Conservation (phyloP, 163 green algal genomes). For the Chlorella variabilis region DNA sequence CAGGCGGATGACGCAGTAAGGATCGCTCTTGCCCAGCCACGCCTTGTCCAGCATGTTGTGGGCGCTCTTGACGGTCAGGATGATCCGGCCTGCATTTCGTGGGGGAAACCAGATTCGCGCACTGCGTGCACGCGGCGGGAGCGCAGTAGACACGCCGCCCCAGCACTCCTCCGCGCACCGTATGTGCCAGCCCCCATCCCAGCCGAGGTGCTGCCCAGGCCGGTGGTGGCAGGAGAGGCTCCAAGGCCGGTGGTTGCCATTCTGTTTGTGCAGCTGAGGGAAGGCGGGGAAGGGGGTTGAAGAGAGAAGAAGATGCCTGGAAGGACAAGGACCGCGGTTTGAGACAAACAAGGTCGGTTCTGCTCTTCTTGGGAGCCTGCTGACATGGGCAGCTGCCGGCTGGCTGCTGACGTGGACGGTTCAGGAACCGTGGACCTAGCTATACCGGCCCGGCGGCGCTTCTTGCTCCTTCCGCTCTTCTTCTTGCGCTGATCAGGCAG, state of each 20-base stretch:
- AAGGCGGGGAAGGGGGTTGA: background rate
- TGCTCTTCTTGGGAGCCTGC: too few species aligned
- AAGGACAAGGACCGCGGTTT: too few species aligned
- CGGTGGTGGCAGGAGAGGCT: slow-evolving; percentile 25
- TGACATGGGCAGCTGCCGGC: too few species aligned
- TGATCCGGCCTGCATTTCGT: slow-evolving; percentile 25
- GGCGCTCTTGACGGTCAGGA: slow-evolving; percentile 43
- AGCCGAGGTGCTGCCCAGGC: slow-evolving; percentile 3
- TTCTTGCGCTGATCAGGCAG: too few species aligned
- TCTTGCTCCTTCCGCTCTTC: too few species aligned
- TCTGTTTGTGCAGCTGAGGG: background rate
- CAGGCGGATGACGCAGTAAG: slow-evolving; percentile 36
- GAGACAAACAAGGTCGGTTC: too few species aligned
- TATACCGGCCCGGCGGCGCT: too few species aligned
- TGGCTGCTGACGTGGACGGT: too few species aligned
- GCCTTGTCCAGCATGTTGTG: slow-evolving; percentile 45
- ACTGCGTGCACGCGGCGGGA: background rate
- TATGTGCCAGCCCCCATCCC: slow-evolving; percentile 23
- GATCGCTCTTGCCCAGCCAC: slow-evolving; percentile 46
- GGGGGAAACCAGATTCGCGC: background rate
- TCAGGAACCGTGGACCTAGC: too few species aligned
- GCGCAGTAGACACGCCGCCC: background rate
- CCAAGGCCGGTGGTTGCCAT: background rate
- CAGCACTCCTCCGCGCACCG: background rate
- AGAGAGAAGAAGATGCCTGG: background rate